Evolutionary conservation across 1,284 basidiomycete genomes (phyloP), one percentile per base, ranked within the genome.

Genomic region (Ustilago bromivora): DNA sequence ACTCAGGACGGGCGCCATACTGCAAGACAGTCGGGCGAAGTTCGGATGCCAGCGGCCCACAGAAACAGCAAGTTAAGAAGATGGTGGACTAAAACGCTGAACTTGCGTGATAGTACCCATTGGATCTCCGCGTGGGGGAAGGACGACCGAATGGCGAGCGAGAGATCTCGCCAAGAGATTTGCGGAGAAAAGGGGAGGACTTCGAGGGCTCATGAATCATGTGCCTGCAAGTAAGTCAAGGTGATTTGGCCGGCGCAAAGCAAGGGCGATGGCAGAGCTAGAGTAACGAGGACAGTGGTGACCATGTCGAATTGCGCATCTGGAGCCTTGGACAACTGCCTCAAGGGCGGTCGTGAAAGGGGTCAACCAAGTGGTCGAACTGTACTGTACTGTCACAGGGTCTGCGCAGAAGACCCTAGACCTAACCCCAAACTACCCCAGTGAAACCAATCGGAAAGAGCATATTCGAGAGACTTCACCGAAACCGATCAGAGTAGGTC

Each of bases 41-140:
- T 8, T 9, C 5, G 13, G 11, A n/a, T 46, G 43, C n/a, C 43
- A 46, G n/a, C n/a, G n/a, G 43, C 7, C 49, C 49, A 12, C 6
- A 28, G 10, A 8, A 32, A 10, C 23, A 51, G 13, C 4, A 31
- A 51, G 49, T n/a, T 51, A 51, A 31, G 28, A 51, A 7, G 49
- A 69, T 69, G 66, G n/a, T 56, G 61, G 61, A 57, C 46, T 60
- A 15, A 36, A 35, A 11, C 5, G 53, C 35, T 5, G 7, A 4
- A 13, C 12, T 69, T 69, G 66, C 66, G 66, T 63, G 66, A 62
- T 63, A 49, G 9, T 19, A 36, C 12, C 23, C 13, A 36, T 19
- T 36, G 2, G 13, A 32, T 23, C 46, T 35, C 57, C 28, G 31
- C 43, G 32, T 4, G 43, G 32, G 12, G 31, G 32, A 49, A 46